Percentiles rank a stretch among this genome's conserved stretches.
Conservation (phyloP, 2,329 filamentous ascomycete genomes). For the Penicillium expansum region DNA sequence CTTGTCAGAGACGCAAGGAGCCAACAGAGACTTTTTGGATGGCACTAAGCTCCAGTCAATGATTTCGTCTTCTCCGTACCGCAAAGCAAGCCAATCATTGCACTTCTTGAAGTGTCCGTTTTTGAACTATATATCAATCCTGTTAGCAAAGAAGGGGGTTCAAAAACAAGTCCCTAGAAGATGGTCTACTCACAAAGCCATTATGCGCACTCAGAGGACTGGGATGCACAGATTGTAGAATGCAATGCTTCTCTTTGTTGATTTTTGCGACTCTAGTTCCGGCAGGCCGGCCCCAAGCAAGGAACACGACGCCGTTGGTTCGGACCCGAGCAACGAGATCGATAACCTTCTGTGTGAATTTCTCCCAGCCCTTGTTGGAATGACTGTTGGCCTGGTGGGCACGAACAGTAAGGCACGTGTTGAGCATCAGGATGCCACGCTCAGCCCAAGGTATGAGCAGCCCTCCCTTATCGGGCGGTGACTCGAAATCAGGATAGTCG, state of each 20-base stretch:
- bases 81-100: conserved; percentile 66
- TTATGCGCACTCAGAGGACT: conserved; percentile 82
- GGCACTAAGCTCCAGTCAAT: conserved; percentile 77
- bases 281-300: conserved; percentile 89
- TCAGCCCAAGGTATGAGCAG: conserved; percentile 92
- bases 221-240: conserved; percentile 84
- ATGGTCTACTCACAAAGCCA: conserved; percentile 64
- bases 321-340: conserved; percentile 78
- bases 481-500: conserved; percentile 77
- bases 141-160: not conserved
- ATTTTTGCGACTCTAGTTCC: conserved; percentile 74
- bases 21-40: conserved; percentile 14
- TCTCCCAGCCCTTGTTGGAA: conserved; percentile 84
- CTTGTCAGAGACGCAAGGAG: conserved; percentile 18
- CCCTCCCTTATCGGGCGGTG: conserved; percentile 74
- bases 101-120: conserved; percentile 50
- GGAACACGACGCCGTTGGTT: conserved; percentile 80
- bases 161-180: not conserved
- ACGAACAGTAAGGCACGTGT: conserved; percentile 90
- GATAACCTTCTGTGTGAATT: conserved; percentile 86
- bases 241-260: conserved; percentile 70
- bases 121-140: conserved; percentile 33
- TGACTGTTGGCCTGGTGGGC: conserved; percentile 86
- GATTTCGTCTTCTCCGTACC: conserved; percentile 74
- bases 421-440: conserved; percentile 86